phyloP scores from a whole-genome alignment of 2,329 filamentous ascomycete species.

The Apiospora kogelbergensis region DNA sequence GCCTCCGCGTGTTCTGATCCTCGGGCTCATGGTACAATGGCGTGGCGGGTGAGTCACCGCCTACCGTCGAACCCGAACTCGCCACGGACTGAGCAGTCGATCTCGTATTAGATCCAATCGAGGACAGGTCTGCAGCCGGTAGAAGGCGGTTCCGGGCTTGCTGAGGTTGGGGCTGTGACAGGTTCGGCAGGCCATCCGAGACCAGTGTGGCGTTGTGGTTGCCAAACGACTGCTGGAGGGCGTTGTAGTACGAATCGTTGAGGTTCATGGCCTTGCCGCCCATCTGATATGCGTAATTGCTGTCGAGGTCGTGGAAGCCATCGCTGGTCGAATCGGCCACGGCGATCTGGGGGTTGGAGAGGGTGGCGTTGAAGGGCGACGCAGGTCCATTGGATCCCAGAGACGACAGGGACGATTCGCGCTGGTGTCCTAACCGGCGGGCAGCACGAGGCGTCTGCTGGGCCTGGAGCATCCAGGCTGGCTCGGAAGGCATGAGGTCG shows the following conservation, averaged over 20 bases:
- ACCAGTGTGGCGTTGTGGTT: conserved; percentile 41
- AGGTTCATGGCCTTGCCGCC: conserved; percentile 41
- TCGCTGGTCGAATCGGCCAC: conserved; percentile 50
- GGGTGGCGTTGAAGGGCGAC: conserved; percentile 57
- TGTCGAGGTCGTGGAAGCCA: conserved; percentile 44
- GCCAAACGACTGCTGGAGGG: conserved; percentile 25
- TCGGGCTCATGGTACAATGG: conserved; percentile 52
- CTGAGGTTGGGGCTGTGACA: conserved; percentile 37
- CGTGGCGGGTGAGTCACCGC: conserved; percentile 61
- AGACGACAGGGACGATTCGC: conserved; percentile 62
- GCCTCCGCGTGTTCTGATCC: conserved; percentile 40
- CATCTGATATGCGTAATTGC: conserved; percentile 46
- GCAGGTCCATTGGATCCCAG: conserved; percentile 59
- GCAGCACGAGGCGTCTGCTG: conserved; percentile 27
- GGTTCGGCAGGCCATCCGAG: conserved; percentile 19
- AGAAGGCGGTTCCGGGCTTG: conserved; percentile 42
- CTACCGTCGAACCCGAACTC: conserved; percentile 45
- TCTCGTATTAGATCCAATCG: conserved; percentile 34
- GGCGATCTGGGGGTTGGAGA: conserved; percentile 59
- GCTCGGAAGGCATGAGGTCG: conserved; percentile 32
- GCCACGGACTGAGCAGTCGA: conserved; percentile 58
- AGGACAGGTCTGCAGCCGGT: conserved; percentile 45
- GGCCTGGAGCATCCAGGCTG: conserved; percentile 27
- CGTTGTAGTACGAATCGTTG: conserved; percentile 38
- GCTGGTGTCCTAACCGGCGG: conserved; percentile 49